Evolutionary conservation across 2,329 filamentous ascomycete genomes (phyloP).

Genomic region (Akanthomyces dipterigenus): DNA sequence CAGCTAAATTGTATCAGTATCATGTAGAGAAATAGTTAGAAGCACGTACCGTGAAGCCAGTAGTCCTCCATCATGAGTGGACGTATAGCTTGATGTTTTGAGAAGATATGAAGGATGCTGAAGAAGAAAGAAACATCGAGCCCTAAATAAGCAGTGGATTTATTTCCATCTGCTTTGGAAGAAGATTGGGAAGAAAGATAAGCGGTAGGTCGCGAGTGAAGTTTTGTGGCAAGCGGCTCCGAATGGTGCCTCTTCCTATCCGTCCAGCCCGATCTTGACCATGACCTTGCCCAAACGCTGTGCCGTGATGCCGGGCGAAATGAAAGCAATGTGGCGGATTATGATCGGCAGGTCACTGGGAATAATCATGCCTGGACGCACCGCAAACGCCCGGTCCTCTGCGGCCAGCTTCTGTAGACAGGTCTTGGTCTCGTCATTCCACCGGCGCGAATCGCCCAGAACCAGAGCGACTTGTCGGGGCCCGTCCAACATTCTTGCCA

Average conservation of each 20-base stretch:
- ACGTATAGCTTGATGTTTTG: too few relatives aligned
- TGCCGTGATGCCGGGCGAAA: slow-evolving; percentile 27
- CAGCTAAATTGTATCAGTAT: too few relatives aligned
- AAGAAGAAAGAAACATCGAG: too few relatives aligned
- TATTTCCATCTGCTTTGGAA: too few relatives aligned
- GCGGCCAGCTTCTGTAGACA: slow-evolving; percentile 32
- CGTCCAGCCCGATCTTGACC: slow-evolving; percentile 30
- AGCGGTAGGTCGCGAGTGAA: too few relatives aligned
- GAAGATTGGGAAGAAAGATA: too few relatives aligned
- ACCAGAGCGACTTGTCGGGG: slow-evolving; percentile 27
- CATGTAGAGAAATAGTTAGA: too few relatives aligned
- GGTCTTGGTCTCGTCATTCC: slow-evolving; percentile 34
- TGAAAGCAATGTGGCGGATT: slow-evolving; percentile 21
- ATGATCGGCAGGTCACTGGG: slow-evolving; percentile 19
- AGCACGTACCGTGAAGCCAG: too few relatives aligned
- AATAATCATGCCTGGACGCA: slow-evolving; percentile 29
- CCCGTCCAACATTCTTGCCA: slow-evolving; percentile 27
- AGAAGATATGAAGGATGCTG: too few relatives aligned
- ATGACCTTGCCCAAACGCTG: slow-evolving; percentile 30
- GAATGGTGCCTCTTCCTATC: slow-evolving; percentile 23
- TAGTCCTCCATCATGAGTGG: too few relatives aligned
- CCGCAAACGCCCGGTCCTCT: slow-evolving; percentile 26
- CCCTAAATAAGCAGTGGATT: too few relatives aligned
- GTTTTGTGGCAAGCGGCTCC: too few relatives aligned
- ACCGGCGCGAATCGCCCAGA: slow-evolving; percentile 30